Conservation (phyloP, 352 stramenopile genomes). For the Phytopythium sindhum region DNA sequence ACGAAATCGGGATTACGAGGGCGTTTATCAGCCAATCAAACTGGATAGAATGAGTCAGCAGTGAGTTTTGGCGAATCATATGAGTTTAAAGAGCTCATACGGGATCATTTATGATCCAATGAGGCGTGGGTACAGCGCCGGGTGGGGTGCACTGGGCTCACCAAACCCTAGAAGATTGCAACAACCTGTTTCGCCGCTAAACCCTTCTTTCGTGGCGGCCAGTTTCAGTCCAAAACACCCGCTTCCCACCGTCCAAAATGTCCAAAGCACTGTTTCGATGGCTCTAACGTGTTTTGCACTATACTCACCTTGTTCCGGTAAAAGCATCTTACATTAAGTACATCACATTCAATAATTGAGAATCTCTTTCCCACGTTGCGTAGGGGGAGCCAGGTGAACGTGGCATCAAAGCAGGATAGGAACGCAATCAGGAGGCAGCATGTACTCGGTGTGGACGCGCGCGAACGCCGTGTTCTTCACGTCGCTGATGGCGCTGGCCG, state of each 20-base stretch:
- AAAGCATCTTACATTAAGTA: too few relatives aligned
- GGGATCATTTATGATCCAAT: neutral
- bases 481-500: constrained; percentile 68
- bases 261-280: too few relatives aligned
- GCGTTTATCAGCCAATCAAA: neutral
- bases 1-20: too few relatives aligned
- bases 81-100: neutral
- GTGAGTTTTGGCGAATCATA: neutral
- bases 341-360: too few relatives aligned
- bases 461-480: constrained; percentile 82
- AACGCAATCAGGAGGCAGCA: constrained; percentile 20
- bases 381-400: neutral
- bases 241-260: too few relatives aligned
- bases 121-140: neutral
- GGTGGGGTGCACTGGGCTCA: neutral
- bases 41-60: neutral
- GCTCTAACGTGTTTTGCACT: too few relatives aligned
- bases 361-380: too few relatives aligned
- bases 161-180: neutral
- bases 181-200: too few relatives aligned
- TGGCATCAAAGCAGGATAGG: neutral
- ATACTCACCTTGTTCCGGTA: too few relatives aligned
- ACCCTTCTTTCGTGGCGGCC: too few relatives aligned
- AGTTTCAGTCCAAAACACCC: too few relatives aligned
- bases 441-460: constrained; percentile 87